phyloP scores from a whole-genome alignment of 495 filamentous ascomycete species.

The Neurospora cerealis region DNA sequence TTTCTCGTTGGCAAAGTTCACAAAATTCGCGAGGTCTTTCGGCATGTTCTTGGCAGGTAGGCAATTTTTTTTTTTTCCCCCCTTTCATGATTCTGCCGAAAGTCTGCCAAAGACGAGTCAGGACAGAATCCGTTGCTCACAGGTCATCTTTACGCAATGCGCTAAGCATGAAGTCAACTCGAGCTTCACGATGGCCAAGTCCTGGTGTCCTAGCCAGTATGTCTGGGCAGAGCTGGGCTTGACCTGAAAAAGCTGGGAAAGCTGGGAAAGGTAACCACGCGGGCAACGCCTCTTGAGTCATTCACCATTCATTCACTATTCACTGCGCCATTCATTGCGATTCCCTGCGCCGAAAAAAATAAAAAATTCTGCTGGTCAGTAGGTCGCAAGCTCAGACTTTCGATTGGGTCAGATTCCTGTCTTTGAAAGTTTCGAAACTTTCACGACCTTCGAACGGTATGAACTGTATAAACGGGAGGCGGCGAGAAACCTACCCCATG shows the following conservation, averaged over 20 bases:
- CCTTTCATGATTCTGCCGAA: not conserved
- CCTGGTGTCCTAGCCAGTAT: not conserved
- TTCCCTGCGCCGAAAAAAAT: not conserved
- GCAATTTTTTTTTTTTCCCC: no score
- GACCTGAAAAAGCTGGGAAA: not conserved
- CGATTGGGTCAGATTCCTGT: not conserved
- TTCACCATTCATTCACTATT: not conserved
- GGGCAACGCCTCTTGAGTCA: not conserved
- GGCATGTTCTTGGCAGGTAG: no score
- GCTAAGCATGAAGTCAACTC: not conserved
- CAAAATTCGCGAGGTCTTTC: no score
- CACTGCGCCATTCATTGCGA: not conserved
- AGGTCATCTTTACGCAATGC: not conserved
- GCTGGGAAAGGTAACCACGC: not conserved
- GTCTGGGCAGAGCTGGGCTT: not conserved
- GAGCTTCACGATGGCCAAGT: not conserved
- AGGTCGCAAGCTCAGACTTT: not conserved
- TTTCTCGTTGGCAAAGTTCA: no score
- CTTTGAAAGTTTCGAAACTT: not conserved
- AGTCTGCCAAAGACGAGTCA: not conserved
- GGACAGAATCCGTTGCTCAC: not conserved
- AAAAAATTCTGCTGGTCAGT: not conserved
- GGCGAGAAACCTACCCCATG: not conserved
- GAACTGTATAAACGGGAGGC: not conserved
- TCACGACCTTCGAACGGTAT: not conserved